Base-by-base conservation (phyloP, 169 alveolate species). In the Cardiosporidium cionae region DNA sequence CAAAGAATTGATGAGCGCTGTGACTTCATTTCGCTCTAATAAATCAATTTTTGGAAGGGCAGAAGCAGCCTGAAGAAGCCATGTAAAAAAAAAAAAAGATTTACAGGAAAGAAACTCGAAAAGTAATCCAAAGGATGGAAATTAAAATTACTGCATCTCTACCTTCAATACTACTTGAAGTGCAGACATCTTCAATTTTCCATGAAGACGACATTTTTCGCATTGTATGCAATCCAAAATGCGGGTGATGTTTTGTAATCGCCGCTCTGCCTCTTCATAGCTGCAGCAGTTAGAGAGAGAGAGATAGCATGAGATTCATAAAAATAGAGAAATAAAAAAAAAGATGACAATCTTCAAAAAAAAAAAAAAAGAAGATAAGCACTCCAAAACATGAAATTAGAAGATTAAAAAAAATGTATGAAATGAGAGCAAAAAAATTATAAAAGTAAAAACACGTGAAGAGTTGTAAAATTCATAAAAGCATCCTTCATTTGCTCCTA, bases 171-270 rank as follows among this genome's bases (percentile, higher is more conserved):
- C 94, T 32, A 94, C 87, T 31, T 91, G 94, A 35, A 94, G 82
- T 0, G 97, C 97, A 7, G 92, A 84, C 34, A 93, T 84, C 80
- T 94, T 91, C 37, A 94, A 72, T 80, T 90, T 94, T 25, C 96
- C 97, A 70, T 94, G 96, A 67, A 94, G 80, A 32, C 93, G 81
- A 70, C 98, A 94, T 77, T 92, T 94, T 36, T 92, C 96, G 73
- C 98, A 94, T 27, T 92, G 89, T 3, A 94, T 92, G 75, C 98
- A 94, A 65, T 91, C 92, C 22, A 92, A 76, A 28, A 92, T 66
- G 0, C 89, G 70, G 4, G 94, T 78, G 23, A 90, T 86, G 72
- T 86, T 78, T 9, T 72, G 62, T 7, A 35, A n/a, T n/a, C n/a
- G n/a, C n/a, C n/a, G n/a, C n/a, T n/a, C n/a, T n/a, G n/a, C n/a